Evolutionary conservation across 768 basidiomycete species (phyloP).

Genomic region (Roridomyces roridus): DNA sequence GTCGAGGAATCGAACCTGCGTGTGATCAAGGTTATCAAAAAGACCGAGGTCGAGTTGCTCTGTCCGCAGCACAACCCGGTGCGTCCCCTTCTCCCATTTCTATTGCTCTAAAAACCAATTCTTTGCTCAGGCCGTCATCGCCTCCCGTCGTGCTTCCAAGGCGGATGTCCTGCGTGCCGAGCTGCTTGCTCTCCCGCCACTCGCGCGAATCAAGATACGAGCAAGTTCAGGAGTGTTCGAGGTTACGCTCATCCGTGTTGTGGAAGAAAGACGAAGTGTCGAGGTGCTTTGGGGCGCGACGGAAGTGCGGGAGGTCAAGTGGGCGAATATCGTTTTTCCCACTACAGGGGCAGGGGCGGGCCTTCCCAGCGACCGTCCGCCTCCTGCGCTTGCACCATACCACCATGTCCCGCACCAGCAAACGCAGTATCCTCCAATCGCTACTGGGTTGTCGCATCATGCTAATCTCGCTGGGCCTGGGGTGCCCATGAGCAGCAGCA

Average conservation of each 20-base stretch:
- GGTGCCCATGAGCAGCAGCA: no score
- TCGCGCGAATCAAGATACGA: conserved; percentile 84
- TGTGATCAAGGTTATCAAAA: conserved; percentile 74
- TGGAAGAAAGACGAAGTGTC: conserved; percentile 72
- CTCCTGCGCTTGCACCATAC: no score
- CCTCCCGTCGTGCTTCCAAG: conserved; percentile 76
- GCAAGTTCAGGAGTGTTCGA: conserved; percentile 87
- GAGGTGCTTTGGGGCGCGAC: conserved; percentile 85
- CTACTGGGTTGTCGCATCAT: no score
- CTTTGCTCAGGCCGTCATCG: conserved; percentile 65
- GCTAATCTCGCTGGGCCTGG: no score
- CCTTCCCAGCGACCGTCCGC: not conserved
- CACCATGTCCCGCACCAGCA: not conserved
- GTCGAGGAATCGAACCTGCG: conserved; percentile 22
- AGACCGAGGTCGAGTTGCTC: conserved; percentile 74
- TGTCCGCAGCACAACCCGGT: conserved; percentile 94
- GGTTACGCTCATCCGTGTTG: conserved; percentile 75
- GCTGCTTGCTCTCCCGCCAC: conserved; percentile 69
- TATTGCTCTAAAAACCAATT: not conserved
- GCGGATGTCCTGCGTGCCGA: conserved; percentile 76
- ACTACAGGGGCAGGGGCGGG: conserved; percentile 43
- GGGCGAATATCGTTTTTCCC: conserved; percentile 81
- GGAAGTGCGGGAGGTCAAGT: conserved; percentile 79
- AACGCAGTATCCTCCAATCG: no score
- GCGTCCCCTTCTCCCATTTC: conserved; percentile 36